A percentile compares a stretch with the other conserved stretches of the same genome.
Evolutionary conservation across 306 rosid genomes (phyloP).

Genomic region (Vicia faba): DNA sequence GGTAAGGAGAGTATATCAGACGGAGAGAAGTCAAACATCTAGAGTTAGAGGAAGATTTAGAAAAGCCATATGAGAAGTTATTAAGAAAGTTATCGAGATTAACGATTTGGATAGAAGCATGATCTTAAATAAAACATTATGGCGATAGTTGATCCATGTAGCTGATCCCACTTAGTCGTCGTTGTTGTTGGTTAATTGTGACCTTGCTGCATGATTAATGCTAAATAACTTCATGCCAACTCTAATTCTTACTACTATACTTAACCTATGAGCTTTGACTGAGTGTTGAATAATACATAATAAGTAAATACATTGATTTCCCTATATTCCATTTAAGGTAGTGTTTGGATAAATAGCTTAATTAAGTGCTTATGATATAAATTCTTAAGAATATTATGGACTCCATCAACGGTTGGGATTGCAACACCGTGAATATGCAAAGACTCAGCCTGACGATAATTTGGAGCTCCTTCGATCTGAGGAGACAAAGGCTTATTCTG

Average conservation of each 20-base stretch:
- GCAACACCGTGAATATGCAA: conserved; percentile 92
- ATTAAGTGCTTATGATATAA: neutral
- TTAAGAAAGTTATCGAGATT: too few species aligned
- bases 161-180: too few species aligned
- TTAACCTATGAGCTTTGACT: neutral
- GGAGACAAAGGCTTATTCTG: conserved; percentile 86
- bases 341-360: neutral
- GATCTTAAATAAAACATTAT: too few species aligned
- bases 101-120: too few species aligned
- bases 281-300: neutral
- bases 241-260: neutral
- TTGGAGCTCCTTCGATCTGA: conserved; percentile 94
- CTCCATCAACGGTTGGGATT: conserved; percentile 76
- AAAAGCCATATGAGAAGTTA: too few species aligned
- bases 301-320: neutral
- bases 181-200: too few species aligned
- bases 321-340: neutral
- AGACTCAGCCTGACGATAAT: conserved; percentile 86
- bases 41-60: too few species aligned
- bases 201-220: neutral
- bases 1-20: too few species aligned
- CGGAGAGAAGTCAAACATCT: too few species aligned
- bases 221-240: neutral
- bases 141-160: too few species aligned
- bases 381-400: too few species aligned